Conservation (phyloP, 2,329 filamentous ascomycete species). For the Xylariaceae sp. region DNA sequence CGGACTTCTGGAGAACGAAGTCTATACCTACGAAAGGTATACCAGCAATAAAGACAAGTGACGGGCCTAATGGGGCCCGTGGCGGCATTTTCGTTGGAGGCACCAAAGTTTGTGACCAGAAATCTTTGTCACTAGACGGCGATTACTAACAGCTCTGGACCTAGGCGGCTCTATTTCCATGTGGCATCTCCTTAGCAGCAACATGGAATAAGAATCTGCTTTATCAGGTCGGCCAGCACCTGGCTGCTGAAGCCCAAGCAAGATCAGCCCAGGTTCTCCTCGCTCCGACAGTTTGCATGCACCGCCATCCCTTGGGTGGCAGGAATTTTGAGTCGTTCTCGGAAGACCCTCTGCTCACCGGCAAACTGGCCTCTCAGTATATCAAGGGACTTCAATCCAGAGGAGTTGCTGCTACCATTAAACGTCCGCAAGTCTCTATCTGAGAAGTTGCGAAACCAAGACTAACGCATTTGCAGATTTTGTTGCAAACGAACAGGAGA, state of each 20-base stretch:
- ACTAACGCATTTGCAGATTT: constrained; percentile 26
- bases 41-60: constrained; percentile 69
- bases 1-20: constrained; percentile 74
- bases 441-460: neutral
- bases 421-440: constrained; percentile 57
- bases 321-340: constrained; percentile 88
- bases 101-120: constrained; percentile 54
- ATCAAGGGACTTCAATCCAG: constrained; percentile 76
- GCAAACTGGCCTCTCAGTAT: constrained; percentile 73
- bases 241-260: constrained; percentile 74
- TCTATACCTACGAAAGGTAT: constrained; percentile 67
- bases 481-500: constrained; percentile 44
- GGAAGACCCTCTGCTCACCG: constrained; percentile 79
- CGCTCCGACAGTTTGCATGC: constrained; percentile 81
- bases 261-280: constrained; percentile 76
- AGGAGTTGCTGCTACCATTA: constrained; percentile 77
- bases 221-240: constrained; percentile 70
- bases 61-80: constrained; percentile 73
- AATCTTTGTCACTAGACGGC: neutral
- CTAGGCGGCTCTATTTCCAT: constrained; percentile 78
- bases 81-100: constrained; percentile 73
- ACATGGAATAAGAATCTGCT: constrained; percentile 79
- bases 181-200: constrained; percentile 77
- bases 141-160: constrained; percentile 15
- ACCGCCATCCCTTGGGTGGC: constrained; percentile 81